Conservation (phyloP, 116 monocot species). For the Zostera marina region DNA sequence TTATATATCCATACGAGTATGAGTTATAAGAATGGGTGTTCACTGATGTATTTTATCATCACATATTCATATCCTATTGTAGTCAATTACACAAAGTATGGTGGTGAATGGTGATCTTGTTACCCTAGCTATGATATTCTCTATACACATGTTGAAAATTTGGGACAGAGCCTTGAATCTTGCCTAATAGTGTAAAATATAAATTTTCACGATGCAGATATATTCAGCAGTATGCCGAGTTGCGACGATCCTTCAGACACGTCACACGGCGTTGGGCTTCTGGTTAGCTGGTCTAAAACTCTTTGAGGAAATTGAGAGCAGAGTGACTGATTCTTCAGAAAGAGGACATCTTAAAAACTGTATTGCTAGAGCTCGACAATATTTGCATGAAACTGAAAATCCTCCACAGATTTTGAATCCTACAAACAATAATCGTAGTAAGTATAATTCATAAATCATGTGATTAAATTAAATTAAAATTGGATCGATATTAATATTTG, state of each 20-base stretch:
- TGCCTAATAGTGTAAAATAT: no score
- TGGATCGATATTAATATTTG: neutral
- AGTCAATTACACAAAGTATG: no score
- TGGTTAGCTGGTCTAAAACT: constrained; percentile 83
- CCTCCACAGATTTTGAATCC: constrained; percentile 12
- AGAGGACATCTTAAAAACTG: constrained; percentile 55
- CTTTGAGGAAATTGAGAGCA: constrained; percentile 50
- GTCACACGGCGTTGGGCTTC: constrained; percentile 79
- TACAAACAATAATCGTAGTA: constrained; percentile 10
- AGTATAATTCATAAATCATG: neutral
- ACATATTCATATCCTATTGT: no score
- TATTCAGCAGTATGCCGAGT: constrained; percentile 77
- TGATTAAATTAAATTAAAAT: neutral
- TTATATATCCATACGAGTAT: no score
- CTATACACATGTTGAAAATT: neutral
- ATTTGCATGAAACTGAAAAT: constrained; percentile 58
- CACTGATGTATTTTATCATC: no score
- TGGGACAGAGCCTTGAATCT: neutral
- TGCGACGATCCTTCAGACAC: constrained; percentile 72
- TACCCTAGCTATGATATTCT: no score
- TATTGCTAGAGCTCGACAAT: constrained; percentile 56
- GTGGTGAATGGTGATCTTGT: no score
- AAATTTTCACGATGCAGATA: constrained; percentile 26
- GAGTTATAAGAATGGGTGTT: no score
- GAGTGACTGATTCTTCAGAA: constrained; percentile 36